These are phyloP conservation scores for Geotrichum carabidarum DNA, from an alignment of 1,139 yeast species.

Conservation along the genomic window DNA sequence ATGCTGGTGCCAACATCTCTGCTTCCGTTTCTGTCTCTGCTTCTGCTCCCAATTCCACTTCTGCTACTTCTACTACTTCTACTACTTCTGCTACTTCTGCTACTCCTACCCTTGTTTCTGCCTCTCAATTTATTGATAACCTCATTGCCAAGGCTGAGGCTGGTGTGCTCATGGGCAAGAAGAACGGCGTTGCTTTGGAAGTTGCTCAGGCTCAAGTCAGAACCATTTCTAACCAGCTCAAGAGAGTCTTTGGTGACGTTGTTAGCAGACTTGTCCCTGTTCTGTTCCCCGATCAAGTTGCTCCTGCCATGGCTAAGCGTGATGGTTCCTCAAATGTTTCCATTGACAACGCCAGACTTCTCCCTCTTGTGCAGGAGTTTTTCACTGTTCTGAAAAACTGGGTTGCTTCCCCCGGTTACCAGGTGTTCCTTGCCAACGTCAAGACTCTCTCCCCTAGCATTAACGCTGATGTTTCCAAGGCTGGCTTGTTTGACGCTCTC, in stretches of 20 bases:
- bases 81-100: background rate
- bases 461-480: background rate
- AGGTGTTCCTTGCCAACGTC: slow-evolving; percentile 9
- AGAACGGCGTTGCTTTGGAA: slow-evolving; percentile 3
- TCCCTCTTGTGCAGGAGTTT: slow-evolving; percentile 19
- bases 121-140: background rate
- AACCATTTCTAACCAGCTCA: slow-evolving; percentile 14
- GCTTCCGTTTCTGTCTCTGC: background rate
- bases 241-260: no score
- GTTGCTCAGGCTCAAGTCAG: slow-evolving; percentile 11
- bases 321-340: slow-evolving; percentile 8
- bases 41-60: background rate
- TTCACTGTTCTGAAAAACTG: slow-evolving; percentile 9
- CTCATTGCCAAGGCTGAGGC: background rate
- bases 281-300: no score
- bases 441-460: slow-evolving; percentile 5
- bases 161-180: background rate
- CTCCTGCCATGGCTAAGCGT: background rate
- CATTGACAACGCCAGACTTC: slow-evolving; percentile 8
- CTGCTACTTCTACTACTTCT: background rate
- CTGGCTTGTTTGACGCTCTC: slow-evolving; percentile 6
- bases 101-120: background rate
- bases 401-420: slow-evolving; percentile 8
- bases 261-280: no score
- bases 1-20: no score